These are phyloP conservation scores for Gonapodya prolifera DNA, from an alignment of 192 early-diverging fungal genomes.

Conservation along the genomic window DNA sequence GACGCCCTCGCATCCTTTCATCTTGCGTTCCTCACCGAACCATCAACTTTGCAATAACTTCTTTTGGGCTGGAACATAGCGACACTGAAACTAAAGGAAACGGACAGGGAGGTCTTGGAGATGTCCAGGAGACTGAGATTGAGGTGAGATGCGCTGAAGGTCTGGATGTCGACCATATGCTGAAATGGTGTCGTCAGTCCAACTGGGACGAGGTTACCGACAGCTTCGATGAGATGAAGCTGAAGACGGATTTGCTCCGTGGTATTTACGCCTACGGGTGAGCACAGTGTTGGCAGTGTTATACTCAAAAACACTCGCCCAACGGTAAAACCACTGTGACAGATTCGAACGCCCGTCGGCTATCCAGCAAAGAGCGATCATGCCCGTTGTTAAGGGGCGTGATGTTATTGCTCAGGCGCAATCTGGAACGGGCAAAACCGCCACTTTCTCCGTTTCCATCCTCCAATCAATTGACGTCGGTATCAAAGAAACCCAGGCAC, in stretches of 20 bases:
- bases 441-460: slow-evolving; percentile 98
- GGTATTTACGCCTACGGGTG: slow-evolving; percentile 97
- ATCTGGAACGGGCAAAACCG: slow-evolving; percentile 99
- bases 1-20: no score
- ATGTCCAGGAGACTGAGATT: not conserved
- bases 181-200: slow-evolving; percentile 31
- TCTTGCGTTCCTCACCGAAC: no score
- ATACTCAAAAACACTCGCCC: no score
- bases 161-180: not conserved
- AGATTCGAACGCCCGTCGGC: slow-evolving; percentile 95
- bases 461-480: slow-evolving; percentile 81
- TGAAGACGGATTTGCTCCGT: slow-evolving; percentile 80
- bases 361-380: slow-evolving; percentile 93
- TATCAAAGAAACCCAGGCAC: slow-evolving; percentile 75
- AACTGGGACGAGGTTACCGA: slow-evolving; percentile 93
- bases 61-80: no score
- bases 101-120: not conserved
- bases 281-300: no score
- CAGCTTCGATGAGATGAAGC: slow-evolving; percentile 92
- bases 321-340: not conserved
- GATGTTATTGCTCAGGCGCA: slow-evolving; percentile 99
- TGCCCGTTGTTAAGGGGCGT: slow-evolving; percentile 85
- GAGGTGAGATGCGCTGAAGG: not conserved
- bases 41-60: no score
- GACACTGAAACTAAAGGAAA: not conserved